Conservation (phyloP, 306 rosid species). For the Myrica gale region DNA sequence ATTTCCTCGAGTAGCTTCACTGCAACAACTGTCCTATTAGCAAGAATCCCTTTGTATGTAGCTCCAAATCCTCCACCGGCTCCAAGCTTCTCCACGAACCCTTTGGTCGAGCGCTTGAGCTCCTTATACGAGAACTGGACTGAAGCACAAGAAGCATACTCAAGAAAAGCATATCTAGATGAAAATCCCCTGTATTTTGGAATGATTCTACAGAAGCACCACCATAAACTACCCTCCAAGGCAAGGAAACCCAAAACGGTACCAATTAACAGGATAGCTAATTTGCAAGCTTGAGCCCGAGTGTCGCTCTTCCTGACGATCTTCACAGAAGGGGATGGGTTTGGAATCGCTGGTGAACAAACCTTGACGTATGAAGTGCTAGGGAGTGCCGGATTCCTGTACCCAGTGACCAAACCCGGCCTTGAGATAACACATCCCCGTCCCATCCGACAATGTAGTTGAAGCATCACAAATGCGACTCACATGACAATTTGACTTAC, state of each 20-base stretch:
- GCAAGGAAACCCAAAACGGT: slow-evolving; percentile 52
- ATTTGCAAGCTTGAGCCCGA: slow-evolving; percentile 45
- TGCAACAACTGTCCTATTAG: slow-evolving; percentile 64
- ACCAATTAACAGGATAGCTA: slow-evolving; percentile 46
- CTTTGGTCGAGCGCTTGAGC: slow-evolving; percentile 68
- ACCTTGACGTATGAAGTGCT: slow-evolving; percentile 51
- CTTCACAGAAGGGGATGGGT: slow-evolving; percentile 26
- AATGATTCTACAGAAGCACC: slow-evolving; percentile 66
- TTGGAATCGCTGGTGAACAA: slow-evolving; percentile 37
- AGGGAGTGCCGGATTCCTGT: slow-evolving; percentile 39
- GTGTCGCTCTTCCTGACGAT: slow-evolving; percentile 15
- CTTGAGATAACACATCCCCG: slow-evolving; percentile 44
- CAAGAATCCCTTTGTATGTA: slow-evolving; percentile 67
- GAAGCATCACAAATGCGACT: slow-evolving; percentile 43
- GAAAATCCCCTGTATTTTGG: slow-evolving; percentile 55
- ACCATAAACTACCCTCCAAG: slow-evolving; percentile 71
- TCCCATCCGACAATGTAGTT: slow-evolving; percentile 45
- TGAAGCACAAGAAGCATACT: slow-evolving; percentile 95
- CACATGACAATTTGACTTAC: slow-evolving; percentile 46
- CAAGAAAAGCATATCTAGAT: slow-evolving; percentile 78
- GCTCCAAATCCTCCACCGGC: slow-evolving; percentile 64
- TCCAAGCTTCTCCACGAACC: slow-evolving; percentile 90
- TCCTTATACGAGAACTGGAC: slow-evolving; percentile 78
- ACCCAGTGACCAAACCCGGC: slow-evolving; percentile 37
- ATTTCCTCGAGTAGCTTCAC: slow-evolving; percentile 89